These are phyloP conservation scores for Dioszegia aurantiaca DNA, from an alignment of 768 basidiomycete genomes.

Conservation along the genomic window DNA sequence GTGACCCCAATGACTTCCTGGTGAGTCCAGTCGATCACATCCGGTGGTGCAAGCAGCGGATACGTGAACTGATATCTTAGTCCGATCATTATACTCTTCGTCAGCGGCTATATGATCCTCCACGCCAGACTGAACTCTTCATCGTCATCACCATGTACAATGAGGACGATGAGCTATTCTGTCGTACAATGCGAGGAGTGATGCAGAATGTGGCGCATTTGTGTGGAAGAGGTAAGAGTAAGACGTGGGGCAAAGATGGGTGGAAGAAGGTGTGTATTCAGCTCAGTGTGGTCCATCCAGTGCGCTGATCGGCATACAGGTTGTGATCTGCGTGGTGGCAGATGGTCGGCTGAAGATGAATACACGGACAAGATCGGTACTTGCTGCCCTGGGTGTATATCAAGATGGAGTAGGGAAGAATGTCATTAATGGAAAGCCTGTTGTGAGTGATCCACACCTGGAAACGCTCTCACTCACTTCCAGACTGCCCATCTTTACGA, in stretches of 20 bases:
- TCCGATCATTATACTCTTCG: constrained; percentile 75
- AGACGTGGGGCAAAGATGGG: constrained; percentile 94
- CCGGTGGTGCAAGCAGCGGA: too few species aligned
- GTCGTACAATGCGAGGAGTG: constrained; percentile 87
- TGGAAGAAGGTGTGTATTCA: constrained; percentile 73
- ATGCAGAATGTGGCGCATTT: constrained; percentile 90
- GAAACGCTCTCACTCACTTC: background rate
- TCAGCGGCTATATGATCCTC: constrained; percentile 73
- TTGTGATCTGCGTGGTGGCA: constrained; percentile 86
- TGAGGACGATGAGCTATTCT: constrained; percentile 82
- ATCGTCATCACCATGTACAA: constrained; percentile 56
- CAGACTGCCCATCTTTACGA: constrained; percentile 50
- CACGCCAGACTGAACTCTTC: constrained; percentile 82
- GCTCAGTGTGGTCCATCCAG: too few species aligned
- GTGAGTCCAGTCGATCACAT: too few species aligned
- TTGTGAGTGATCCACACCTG: constrained; percentile 52
- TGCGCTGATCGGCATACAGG: constrained; percentile 52
- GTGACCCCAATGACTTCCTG: constrained; percentile 91
- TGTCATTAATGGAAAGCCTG: constrained; percentile 74
- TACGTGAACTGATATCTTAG: constrained; percentile 6
- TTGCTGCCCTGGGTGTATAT: constrained; percentile 91
- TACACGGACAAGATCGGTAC: constrained; percentile 58
- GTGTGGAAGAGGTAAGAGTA: constrained; percentile 77
- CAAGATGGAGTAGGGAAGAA: constrained; percentile 69
- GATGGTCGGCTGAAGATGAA: constrained; percentile 85